Evolutionary conservation across 2,329 filamentous ascomycete species (phyloP).

Genomic region (Periconia macrospinosa): DNA sequence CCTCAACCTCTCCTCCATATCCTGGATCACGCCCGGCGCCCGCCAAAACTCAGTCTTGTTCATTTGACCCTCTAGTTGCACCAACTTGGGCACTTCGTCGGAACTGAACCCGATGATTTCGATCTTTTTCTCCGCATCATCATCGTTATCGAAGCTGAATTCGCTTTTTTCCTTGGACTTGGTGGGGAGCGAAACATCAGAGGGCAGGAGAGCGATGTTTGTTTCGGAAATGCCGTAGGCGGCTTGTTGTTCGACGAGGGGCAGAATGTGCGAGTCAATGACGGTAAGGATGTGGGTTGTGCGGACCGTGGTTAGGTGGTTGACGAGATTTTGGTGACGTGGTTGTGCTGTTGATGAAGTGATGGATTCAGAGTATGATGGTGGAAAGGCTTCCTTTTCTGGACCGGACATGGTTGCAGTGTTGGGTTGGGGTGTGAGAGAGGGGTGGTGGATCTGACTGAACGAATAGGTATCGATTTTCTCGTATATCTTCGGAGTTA

Average conservation of each 20-base stretch:
- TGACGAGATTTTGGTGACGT: slow-evolving; percentile 34
- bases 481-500: background rate
- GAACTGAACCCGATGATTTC: slow-evolving; percentile 46
- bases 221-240: slow-evolving; percentile 47
- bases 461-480: no score
- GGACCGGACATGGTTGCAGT: background rate
- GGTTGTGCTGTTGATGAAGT: slow-evolving; percentile 6
- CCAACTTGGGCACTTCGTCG: slow-evolving; percentile 43
- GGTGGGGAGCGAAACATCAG: slow-evolving; percentile 39
- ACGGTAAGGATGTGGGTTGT: slow-evolving; percentile 44
- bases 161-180: slow-evolving; percentile 28
- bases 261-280: slow-evolving; percentile 45
- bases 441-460: background rate
- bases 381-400: slow-evolving; percentile 17
- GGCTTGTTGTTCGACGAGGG: slow-evolving; percentile 44
- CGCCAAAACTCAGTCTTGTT: slow-evolving; percentile 50
- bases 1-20: slow-evolving; percentile 41
- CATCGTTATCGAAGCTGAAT: slow-evolving; percentile 29
- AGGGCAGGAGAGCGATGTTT: slow-evolving; percentile 49
- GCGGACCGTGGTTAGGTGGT: slow-evolving; percentile 43
- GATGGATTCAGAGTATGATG: slow-evolving; percentile 31
- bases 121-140: slow-evolving; percentile 14
- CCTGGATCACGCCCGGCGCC: slow-evolving; percentile 43
- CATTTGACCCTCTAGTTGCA: slow-evolving; percentile 44
- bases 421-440: background rate